Conservation (phyloP, 805 yeast species). For the Nakazawaea laoshanensis region DNA sequence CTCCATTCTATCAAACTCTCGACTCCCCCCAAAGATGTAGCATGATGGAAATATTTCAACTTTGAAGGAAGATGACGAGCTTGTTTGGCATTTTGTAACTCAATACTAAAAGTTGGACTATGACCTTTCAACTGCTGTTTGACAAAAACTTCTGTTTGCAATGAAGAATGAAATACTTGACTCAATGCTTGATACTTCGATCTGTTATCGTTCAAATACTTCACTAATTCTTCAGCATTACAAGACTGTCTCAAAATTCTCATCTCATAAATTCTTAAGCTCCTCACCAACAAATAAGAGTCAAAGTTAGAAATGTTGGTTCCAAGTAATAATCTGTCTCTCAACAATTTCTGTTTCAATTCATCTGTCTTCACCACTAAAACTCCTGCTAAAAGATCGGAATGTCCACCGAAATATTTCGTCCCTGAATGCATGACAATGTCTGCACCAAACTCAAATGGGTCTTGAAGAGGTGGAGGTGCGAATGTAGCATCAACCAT, state of each 20-base stretch:
- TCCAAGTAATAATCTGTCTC: constrained; percentile 68
- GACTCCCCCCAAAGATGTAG: constrained; percentile 89
- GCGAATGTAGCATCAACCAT: constrained; percentile 86
- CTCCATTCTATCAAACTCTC: constrained; percentile 92
- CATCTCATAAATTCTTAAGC: constrained; percentile 72
- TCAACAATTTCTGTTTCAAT: constrained; percentile 35
- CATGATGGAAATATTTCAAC: constrained; percentile 72
- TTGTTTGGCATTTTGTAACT: constrained; percentile 34
- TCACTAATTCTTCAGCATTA: constrained; percentile 54
- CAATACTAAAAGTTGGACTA: constrained; percentile 71
- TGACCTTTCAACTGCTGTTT: constrained; percentile 53
- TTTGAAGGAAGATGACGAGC: constrained; percentile 61
- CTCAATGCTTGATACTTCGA: constrained; percentile 38
- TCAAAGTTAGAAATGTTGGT: constrained; percentile 77
- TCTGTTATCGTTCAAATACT: constrained; percentile 43
- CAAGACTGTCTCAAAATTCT: constrained; percentile 61
- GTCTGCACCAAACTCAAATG: constrained; percentile 80
- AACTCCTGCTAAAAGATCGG: constrained; percentile 80
- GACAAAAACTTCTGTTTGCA: constrained; percentile 66
- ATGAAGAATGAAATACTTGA: constrained; percentile 60
- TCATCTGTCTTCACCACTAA: constrained; percentile 53
- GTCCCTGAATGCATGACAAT: constrained; percentile 90
- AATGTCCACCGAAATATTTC: constrained; percentile 93
- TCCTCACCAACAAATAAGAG: constrained; percentile 63
- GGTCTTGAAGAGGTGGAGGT: constrained; percentile 82